Percentiles rank a stretch among this genome's conserved stretches.
Evolutionary conservation across 441 rosid species (phyloP).

Genomic region (Croton setiger): DNA sequence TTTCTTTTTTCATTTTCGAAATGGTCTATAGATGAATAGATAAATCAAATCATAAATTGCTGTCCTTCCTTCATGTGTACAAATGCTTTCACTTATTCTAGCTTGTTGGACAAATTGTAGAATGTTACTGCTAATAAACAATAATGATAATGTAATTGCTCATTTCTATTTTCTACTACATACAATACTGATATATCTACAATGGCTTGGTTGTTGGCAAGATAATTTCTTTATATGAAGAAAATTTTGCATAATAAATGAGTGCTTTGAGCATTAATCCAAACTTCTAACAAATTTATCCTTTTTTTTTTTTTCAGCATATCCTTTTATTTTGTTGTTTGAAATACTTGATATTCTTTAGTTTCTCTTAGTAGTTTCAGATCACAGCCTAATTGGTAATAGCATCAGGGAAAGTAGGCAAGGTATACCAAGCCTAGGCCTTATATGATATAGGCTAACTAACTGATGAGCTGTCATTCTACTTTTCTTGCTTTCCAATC

Average conservation of each 20-base stretch:
- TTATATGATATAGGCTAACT: no score
- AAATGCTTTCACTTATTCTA: constrained; percentile 31
- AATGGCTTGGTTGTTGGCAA: not conserved
- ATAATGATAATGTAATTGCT: constrained; percentile 6
- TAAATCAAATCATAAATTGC: constrained; percentile 17
- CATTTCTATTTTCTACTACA: not conserved
- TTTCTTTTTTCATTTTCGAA: constrained; percentile 10
- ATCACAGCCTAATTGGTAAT: not conserved
- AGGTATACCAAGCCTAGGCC: no score
- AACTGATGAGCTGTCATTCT: no score
- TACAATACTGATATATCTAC: not conserved
- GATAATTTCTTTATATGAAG: not conserved
- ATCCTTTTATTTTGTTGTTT: not conserved
- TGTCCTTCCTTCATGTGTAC: constrained; percentile 19
- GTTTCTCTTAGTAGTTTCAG: not conserved
- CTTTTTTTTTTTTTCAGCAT: not conserved
- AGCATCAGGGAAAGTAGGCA: not conserved
- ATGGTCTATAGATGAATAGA: constrained; percentile 22
- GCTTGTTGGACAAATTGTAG: constrained; percentile 30
- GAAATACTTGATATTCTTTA: not conserved
- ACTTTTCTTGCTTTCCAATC: no score
- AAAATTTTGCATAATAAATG: not conserved
- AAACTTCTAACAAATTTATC: not conserved
- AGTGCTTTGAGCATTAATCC: not conserved
- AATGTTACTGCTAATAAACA: constrained; percentile 20